Evolutionary conservation across 2,329 filamentous ascomycete genomes (phyloP), one percentile per base, ranked within the genome.

Genomic region (Aspergillus candidus): DNA sequence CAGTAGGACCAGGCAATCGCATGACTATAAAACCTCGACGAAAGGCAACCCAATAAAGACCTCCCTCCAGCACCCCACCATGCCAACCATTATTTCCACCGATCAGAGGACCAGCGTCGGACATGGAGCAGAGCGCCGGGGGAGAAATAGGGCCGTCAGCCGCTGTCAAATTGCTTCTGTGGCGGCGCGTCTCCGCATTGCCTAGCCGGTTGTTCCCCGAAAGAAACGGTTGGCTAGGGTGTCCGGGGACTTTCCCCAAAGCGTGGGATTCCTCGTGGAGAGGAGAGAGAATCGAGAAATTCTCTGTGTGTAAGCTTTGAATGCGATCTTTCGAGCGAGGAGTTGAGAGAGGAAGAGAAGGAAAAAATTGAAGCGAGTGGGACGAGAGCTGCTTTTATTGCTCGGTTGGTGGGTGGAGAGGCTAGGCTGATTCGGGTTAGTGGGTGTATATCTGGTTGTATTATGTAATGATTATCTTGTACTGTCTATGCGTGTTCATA

Each of bases 221-320:
- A 22, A 40, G 50, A 38, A 43, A 51, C 48, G 62, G 56, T 52
- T 50, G 63, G 69, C 73, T 77, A 77, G 78, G 73, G 52, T 83
- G 90, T 96, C 91, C 91, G 91, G 91, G 91, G 91, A 97, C 91
- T 97, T 97, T 97, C 91, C 91, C 91, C 89, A 93, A 96, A 96
- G 90, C 90, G 66, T 58, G 53, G 60, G 63, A 38, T 40, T 40
- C 35, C 15, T 27, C 60, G 59, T 59, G 51, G 54, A 55, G 66
- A 61, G 58, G 62, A 60, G 60, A 46, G 68, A 59, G 60, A 63
- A 63, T 79, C 29, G 40, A 41, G 49, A 38, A 38, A 49, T 55
- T 86, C 87, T 86, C 88, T 84, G 88, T 94, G 74, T 84, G 87
- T 89, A 73, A 88, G 90, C 91, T 96, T 95, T 85, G 89, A 94